These are phyloP conservation scores for Schizophyllum amplum DNA, from an alignment of 1,284 basidiomycete species.

Conservation along the genomic window DNA sequence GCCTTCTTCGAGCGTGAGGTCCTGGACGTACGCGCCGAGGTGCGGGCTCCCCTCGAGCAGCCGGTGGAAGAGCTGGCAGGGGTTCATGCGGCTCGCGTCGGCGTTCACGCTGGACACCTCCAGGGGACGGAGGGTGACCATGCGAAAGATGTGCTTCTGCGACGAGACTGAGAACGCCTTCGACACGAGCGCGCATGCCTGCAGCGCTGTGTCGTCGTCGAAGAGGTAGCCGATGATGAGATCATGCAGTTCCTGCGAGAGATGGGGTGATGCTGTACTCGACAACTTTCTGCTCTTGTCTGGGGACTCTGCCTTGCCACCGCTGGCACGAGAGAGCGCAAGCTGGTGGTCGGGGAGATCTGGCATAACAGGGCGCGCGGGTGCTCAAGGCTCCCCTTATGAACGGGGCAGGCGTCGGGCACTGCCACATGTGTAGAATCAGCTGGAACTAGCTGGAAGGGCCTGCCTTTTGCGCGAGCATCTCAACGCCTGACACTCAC, in stretches of 20 bases:
- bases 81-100: neutral
- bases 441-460: neutral
- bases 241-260: neutral
- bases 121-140: neutral
- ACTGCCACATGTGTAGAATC: neutral
- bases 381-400: neutral
- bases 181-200: neutral
- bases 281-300: neutral
- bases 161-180: neutral
- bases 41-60: conserved; percentile 4
- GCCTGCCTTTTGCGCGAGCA: neutral
- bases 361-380: neutral
- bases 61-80: neutral
- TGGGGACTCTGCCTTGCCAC: neutral
- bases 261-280: neutral
- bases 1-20: conserved; percentile 3
- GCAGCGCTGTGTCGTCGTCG: neutral
- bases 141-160: neutral
- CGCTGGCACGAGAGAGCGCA: neutral
- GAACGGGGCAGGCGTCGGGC: neutral
- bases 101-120: neutral
- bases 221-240: neutral
- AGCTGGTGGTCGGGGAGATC: neutral
- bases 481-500: neutral
- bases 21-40: conserved; percentile 3